phyloP scores from a whole-genome alignment of 352 stramenopile species.

The Globisporangium paddicum region DNA sequence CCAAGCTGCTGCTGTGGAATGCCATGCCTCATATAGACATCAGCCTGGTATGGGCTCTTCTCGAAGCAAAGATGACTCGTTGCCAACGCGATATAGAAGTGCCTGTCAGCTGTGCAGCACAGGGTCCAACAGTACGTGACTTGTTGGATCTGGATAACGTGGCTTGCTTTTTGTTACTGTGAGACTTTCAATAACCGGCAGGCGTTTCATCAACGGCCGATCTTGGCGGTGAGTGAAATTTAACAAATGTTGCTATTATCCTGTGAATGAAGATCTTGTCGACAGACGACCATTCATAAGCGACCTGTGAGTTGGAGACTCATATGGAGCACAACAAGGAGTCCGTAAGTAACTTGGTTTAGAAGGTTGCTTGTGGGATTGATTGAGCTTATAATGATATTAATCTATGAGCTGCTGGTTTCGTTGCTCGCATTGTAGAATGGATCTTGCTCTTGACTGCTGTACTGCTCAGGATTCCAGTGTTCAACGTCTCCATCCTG shows the following conservation, averaged over 20 bases:
- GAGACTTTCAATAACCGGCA: background rate
- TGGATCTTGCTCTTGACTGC: background rate
- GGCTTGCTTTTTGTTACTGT: background rate
- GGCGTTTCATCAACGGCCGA: background rate
- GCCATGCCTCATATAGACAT: conserved; percentile 16
- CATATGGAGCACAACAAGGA: background rate
- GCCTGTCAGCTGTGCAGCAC: background rate
- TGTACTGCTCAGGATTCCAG: background rate
- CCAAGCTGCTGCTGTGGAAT: conserved; percentile 17
- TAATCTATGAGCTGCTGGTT: background rate
- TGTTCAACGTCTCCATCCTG: background rate
- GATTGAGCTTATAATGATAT: background rate
- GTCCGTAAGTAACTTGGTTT: background rate
- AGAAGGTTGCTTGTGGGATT: background rate
- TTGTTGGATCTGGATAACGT: background rate
- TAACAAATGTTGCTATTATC: background rate
- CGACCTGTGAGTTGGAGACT: background rate
- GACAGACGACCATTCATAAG: background rate
- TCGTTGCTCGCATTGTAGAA: background rate
- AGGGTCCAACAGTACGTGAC: background rate
- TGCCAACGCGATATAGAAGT: background rate
- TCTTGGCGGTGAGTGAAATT: background rate
- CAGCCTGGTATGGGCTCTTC: background rate
- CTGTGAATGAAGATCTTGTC: background rate
- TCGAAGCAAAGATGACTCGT: background rate